Evolutionary conservation across 495 filamentous ascomycete species (phyloP), one percentile per base, ranked within the genome.

Genomic region (Trichoderma virens): DNA sequence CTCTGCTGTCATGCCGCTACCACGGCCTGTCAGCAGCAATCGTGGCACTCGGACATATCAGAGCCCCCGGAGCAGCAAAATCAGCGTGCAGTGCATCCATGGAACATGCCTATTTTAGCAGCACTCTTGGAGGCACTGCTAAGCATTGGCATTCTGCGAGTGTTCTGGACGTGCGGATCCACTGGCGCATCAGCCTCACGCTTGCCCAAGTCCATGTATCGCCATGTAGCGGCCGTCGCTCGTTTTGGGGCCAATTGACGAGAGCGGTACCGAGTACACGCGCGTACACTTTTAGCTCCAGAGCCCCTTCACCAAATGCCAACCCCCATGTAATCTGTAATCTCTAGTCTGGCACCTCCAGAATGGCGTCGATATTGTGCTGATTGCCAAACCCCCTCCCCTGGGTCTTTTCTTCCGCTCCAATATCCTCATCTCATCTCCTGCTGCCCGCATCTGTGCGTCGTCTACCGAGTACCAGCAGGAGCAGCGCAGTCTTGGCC

Each of bases 121-220:
- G n/a, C n/a, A n/a, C n/a, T n/a, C n/a, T 35, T 43, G 14, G 39
- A 2, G 39, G 39, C 18, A 7, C 16, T 25, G 43, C 43, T 23
- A 20, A 20, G 18, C 43, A 20, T n/a, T 3, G 20, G 14, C n/a
- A 7, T 13, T 56, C 51, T 56, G 51, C 25, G 23, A 56, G 51
- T 56, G 51, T 30, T 56, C 27, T 30, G 23, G 27, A 13, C 51
- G 51, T 16, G 51, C 9, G 51, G 51, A 56, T 56, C 51, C 51
- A 56, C 51, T 30, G 51, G 32, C 51, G 51, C 51, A 56, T 56
- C 51, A 56, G 51, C 51, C 51, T 56, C 51, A 56, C 28, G 51
- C 23, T 13, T 20, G 43, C 38, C 38, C 2, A n/a, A n/a, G 32
- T 4, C 32, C 32, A 35, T 4, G 32, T 35, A 35, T 11, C 32